Evolutionary conservation across 164 flowering plant genomes (phyloP), one percentile per base, ranked within the genome.

Genomic region (Warburgia ugandensis): DNA sequence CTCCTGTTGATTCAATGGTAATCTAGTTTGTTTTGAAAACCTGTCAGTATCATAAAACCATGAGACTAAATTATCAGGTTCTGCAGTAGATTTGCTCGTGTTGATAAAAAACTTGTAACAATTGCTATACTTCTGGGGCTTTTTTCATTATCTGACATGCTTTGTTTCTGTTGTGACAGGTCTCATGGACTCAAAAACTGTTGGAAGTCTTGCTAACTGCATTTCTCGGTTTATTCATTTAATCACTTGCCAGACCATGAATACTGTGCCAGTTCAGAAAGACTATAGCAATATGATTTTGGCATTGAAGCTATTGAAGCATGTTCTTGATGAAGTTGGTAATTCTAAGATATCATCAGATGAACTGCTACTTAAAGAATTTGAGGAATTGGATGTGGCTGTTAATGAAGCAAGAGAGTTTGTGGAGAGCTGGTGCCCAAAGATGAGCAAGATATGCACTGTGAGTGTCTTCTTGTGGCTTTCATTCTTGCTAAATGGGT

Each of bases 331-430:
- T 80, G 84, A 78, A 32, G 73, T 79, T 33, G 60, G 67, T 62
- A 78, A 77, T 49, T 57, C 54, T 37, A 60, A 68, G 40, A 28
- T 71, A 45, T 56, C 55, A 43, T 68, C 61, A 6, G 83, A 79
- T 72, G 83, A 73, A 51, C 44, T 49, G 17, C 66, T 84, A 23
- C 64, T 47, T 32, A 76, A 72, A 63, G 80, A 74, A 52, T 76
- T 81, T 37, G 97, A 82, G 76, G 79, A 71, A 49, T 59, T 90
- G 54, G 97, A 90, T 69, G 11, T 63, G 38, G 70, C 62, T 54
- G 75, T 84, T 32, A 90, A 86, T 59, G 82, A 79, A 59, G 89
- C 94, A 49, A 71, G 91, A 62, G 97, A 86, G 37, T 75, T 82
- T 42, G 30, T 80, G 70, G 97, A 90, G 69, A 74, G 63, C 30